Evolutionary conservation across 2,329 filamentous ascomycete species (phyloP).

Genomic region (Diatrype stigma): DNA sequence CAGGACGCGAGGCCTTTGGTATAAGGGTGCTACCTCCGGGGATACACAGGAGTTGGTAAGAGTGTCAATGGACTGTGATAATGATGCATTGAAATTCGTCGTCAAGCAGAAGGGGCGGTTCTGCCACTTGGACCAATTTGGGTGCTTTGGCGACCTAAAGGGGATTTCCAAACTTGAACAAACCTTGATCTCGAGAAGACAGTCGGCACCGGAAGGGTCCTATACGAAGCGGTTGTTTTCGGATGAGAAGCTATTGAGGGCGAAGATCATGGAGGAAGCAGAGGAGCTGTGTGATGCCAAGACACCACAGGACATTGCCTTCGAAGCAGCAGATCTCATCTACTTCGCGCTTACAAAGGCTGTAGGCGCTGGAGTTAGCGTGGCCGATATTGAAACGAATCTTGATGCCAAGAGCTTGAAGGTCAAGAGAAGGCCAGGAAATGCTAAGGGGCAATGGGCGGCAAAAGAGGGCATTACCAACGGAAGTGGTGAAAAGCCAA

Average conservation of each 20-base stretch:
- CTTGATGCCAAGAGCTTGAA: constrained; percentile 93
- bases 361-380: constrained; percentile 73
- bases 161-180: constrained; percentile 84
- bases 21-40: constrained; percentile 92
- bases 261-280: constrained; percentile 98
- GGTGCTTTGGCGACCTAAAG: constrained; percentile 82
- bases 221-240: constrained; percentile 93
- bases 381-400: constrained; percentile 88
- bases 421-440: constrained; percentile 86
- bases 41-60: constrained; percentile 87
- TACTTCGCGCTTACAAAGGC: constrained; percentile 96
- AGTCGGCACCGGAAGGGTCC: constrained; percentile 79
- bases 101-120: constrained; percentile 89
- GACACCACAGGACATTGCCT: constrained; percentile 78
- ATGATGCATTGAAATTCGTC: constrained; percentile 84
- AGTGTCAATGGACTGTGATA: constrained; percentile 86
- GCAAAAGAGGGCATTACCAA: constrained; percentile 69
- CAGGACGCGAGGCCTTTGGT: constrained; percentile 90
- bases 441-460: constrained; percentile 91
- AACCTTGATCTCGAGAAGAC: constrained; percentile 77
- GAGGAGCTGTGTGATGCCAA: constrained; percentile 89
- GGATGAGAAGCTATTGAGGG: constrained; percentile 81
- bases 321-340: constrained; percentile 90
- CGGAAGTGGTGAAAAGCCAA: constrained; percentile 25
- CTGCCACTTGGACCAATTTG: constrained; percentile 88